Percentiles rank a stretch among this genome's conserved stretches.
phyloP scores from a whole-genome alignment of 2,329 filamentous ascomycete species.

The Sphaerulina populicola region DNA sequence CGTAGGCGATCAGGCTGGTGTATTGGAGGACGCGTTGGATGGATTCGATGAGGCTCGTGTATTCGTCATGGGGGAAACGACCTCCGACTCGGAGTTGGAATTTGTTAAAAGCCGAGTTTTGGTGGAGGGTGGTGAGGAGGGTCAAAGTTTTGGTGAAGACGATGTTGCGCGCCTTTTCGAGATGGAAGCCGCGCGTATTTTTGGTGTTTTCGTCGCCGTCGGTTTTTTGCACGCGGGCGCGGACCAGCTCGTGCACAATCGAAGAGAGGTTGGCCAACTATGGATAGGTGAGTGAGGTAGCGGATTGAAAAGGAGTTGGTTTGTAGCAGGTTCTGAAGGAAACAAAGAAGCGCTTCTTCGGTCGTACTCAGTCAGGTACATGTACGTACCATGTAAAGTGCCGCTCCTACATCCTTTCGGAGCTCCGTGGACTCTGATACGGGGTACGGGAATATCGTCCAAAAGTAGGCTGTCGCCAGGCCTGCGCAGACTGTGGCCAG shows the following conservation, averaged over 20 bases:
- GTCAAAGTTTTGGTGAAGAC: constrained; percentile 62
- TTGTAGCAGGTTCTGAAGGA: too few relatives aligned
- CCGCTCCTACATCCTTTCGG: constrained; percentile 58
- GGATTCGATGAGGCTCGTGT: constrained; percentile 53
- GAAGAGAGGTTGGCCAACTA: constrained; percentile 63
- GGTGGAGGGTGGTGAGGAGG: constrained; percentile 55
- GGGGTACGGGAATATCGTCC: constrained; percentile 68
- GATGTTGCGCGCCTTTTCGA: constrained; percentile 50
- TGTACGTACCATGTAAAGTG: constrained; percentile 51
- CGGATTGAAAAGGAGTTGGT: too few relatives aligned
- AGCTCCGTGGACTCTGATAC: constrained; percentile 63
- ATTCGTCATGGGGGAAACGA: constrained; percentile 57
- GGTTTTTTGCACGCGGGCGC: constrained; percentile 50
- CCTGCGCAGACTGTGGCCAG: constrained; percentile 60
- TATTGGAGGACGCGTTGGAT: constrained; percentile 58
- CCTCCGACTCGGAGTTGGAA: constrained; percentile 66
- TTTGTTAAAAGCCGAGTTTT: constrained; percentile 56
- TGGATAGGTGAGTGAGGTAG: too few relatives aligned
- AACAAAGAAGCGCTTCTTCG: too few relatives aligned
- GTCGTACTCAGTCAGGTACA: too few relatives aligned
- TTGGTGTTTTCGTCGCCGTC: constrained; percentile 47
- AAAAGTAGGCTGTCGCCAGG: constrained; percentile 62
- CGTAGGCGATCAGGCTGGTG: constrained; percentile 57
- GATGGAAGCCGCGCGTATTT: constrained; percentile 45
- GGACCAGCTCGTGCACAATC: constrained; percentile 60